A percentile compares a stretch with the other conserved stretches of the same genome.
phyloP scores from a whole-genome alignment of 1,284 basidiomycete species.

The Wolfiporia cocos region DNA sequence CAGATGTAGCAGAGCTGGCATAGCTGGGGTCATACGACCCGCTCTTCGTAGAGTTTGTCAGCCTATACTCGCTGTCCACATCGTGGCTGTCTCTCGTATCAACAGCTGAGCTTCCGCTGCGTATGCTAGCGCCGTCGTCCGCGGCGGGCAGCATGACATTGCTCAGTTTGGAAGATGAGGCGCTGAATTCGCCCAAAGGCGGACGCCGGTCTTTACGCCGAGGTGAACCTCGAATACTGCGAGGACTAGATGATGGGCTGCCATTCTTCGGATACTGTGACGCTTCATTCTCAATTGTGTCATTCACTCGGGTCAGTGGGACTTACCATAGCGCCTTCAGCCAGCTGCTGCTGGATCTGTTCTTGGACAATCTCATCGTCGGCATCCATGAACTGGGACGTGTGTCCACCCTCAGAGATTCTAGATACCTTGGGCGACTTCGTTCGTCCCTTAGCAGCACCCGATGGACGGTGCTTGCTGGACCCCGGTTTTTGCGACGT shows the following conservation, averaged over 20 bases:
- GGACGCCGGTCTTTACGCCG: slow-evolving; percentile 36
- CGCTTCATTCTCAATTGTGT: neutral
- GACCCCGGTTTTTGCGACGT: slow-evolving; percentile 48
- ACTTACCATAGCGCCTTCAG: slow-evolving; percentile 62
- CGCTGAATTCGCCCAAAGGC: slow-evolving; percentile 22
- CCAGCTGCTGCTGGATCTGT: slow-evolving; percentile 79
- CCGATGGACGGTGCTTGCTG: slow-evolving; percentile 31
- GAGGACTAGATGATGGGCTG: slow-evolving; percentile 51
- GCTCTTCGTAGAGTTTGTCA: slow-evolving; percentile 39
- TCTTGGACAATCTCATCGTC: slow-evolving; percentile 82
- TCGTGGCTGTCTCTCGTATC: slow-evolving; percentile 37
- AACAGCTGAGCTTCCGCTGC: slow-evolving; percentile 25
- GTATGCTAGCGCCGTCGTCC: slow-evolving; percentile 37
- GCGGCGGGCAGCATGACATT: slow-evolving; percentile 37
- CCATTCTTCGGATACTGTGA: slow-evolving; percentile 49
- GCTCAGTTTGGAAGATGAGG: slow-evolving; percentile 31
- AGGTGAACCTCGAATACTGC: slow-evolving; percentile 63
- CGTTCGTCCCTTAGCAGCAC: slow-evolving; percentile 24
- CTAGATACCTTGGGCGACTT: slow-evolving; percentile 30
- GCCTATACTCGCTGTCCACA: slow-evolving; percentile 40
- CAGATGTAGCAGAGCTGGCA: slow-evolving; percentile 39
- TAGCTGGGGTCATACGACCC: slow-evolving; percentile 50
- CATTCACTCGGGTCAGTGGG: neutral
- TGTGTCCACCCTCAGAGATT: slow-evolving; percentile 46
- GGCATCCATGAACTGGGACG: slow-evolving; percentile 88